Evolutionary conservation across 2,329 filamentous ascomycete species (phyloP).

Genomic region (Neopestalotiopsis sp.): DNA sequence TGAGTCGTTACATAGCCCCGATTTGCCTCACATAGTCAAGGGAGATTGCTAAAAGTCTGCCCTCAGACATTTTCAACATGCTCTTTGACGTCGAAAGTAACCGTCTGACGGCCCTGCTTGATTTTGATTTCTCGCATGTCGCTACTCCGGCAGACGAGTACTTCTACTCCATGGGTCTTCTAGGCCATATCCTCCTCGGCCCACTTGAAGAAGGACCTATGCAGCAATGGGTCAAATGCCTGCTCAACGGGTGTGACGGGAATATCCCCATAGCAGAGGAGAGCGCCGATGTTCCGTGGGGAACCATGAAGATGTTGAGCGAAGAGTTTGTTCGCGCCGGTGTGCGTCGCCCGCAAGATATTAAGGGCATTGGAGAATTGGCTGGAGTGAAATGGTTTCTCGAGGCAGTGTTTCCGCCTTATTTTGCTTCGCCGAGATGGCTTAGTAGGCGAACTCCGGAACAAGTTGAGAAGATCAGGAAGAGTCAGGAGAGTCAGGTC

Average conservation of each 20-base stretch:
- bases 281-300: background rate
- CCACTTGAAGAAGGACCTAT: background rate
- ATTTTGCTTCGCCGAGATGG: background rate
- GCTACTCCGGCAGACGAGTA: conserved; percentile 11
- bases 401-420: background rate
- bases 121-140: conserved; percentile 8
- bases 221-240: background rate
- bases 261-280: background rate
- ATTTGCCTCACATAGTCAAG: background rate
- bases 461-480: background rate
- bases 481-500: background rate
- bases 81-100: background rate
- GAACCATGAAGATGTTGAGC: background rate
- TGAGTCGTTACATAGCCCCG: background rate
- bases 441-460: background rate
- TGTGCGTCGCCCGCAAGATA: background rate
- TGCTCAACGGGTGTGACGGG: background rate
- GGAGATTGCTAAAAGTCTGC: background rate
- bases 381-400: background rate
- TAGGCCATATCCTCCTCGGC: background rate
- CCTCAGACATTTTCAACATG: conserved; percentile 4
- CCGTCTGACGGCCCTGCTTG: background rate
- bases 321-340: background rate
- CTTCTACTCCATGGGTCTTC: conserved; percentile 5
- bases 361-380: background rate